Conservation (phyloP, 1,139 yeast genomes). For the Yamadazyma blattariae region DNA sequence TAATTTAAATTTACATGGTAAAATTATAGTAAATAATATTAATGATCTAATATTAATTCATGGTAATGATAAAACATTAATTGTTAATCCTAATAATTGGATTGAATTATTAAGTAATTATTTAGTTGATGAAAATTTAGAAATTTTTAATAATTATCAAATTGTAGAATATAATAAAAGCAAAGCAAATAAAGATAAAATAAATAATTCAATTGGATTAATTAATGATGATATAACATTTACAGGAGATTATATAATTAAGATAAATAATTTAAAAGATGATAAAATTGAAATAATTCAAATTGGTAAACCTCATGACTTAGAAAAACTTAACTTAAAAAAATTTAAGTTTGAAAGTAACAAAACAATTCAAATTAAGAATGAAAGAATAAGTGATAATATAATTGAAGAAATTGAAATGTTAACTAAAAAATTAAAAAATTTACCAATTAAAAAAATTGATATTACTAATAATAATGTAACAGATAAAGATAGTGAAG, state of each 20-base stretch:
- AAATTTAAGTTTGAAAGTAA: neutral
- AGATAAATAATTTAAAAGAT: slow-evolving; percentile 1
- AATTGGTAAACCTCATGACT: slow-evolving; percentile 1
- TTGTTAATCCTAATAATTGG: slow-evolving; percentile 10
- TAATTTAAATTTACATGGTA: neutral
- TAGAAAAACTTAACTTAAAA: neutral
- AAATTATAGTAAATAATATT: neutral
- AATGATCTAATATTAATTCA: slow-evolving; percentile 4
- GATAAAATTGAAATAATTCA: slow-evolving; percentile 1
- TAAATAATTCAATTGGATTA: slow-evolving; percentile 11
- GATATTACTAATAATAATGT: neutral
- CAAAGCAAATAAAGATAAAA: no score
- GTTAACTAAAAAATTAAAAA: slow-evolving; percentile 1
- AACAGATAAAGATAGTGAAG: slow-evolving; percentile 2
- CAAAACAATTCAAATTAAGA: neutral
- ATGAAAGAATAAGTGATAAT: slow-evolving; percentile 1
- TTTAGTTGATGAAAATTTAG: slow-evolving; percentile 1
- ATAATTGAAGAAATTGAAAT: slow-evolving; percentile 11
- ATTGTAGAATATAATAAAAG: slow-evolving; percentile 6
- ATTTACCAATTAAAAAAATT: neutral
- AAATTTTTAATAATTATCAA: slow-evolving; percentile 4
- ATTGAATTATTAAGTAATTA: slow-evolving; percentile 3
- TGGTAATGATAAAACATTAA: slow-evolving; percentile 2
- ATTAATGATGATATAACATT: slow-evolving; percentile 24
- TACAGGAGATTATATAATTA: slow-evolving; percentile 24